phyloP scores from a whole-genome alignment of 306 rosid genomes.

The Rosa multiflora region DNA sequence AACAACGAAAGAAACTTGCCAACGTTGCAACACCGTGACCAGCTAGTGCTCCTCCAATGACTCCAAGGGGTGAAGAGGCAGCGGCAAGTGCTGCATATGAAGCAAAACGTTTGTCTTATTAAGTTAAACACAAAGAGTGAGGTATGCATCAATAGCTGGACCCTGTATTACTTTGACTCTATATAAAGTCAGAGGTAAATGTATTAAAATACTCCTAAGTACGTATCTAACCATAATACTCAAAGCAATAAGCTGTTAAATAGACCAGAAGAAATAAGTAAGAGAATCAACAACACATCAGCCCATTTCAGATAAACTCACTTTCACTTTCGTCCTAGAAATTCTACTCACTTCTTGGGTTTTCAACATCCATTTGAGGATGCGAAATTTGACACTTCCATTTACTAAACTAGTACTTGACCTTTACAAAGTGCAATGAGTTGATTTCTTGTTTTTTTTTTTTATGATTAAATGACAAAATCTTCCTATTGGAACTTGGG shows the following conservation, averaged over 20 bases:
- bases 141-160: slow-evolving; percentile 10
- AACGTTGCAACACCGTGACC: slow-evolving; percentile 92
- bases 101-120: slow-evolving; percentile 15
- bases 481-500: slow-evolving; percentile 13
- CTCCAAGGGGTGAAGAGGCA: slow-evolving; percentile 96
- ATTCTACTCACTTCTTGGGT: neutral
- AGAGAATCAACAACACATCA: slow-evolving; percentile 3
- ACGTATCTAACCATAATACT: neutral
- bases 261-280: neutral
- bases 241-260: neutral
- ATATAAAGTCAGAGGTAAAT: neutral
- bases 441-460: neutral
- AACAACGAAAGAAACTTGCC: slow-evolving; percentile 43
- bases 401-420: neutral
- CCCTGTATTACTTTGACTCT: neutral
- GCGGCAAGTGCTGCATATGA: slow-evolving; percentile 85
- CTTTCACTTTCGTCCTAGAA: neutral
- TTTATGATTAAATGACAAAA: neutral
- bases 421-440: slow-evolving; percentile 7
- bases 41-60: slow-evolving; percentile 90
- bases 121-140: neutral
- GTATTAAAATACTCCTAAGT: neutral
- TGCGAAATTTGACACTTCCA: neutral
- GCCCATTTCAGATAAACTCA: neutral
- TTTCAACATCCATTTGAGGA: neutral